Conservation (phyloP, 106 monocot species). For the Dendrobium nobile region DNA sequence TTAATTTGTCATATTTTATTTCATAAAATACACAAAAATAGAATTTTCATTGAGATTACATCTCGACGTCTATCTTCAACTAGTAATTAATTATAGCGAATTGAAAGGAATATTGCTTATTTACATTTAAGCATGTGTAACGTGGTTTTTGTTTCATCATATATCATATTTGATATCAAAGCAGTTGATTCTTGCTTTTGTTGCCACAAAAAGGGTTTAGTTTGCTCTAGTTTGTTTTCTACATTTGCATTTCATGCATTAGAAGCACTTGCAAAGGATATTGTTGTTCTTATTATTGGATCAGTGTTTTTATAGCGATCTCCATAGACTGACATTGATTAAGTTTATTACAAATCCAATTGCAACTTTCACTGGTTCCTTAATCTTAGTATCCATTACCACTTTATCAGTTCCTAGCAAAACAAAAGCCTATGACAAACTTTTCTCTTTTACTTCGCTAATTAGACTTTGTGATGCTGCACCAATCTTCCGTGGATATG, state of each 20-base stretch:
- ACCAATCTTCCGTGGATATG: too few species aligned
- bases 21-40: background rate
- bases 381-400: too few species aligned
- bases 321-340: background rate
- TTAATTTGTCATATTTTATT: background rate
- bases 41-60: background rate
- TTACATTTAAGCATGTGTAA: background rate
- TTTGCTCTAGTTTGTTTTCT: background rate
- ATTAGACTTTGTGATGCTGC: too few species aligned
- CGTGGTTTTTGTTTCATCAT: background rate
- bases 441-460: too few species aligned
- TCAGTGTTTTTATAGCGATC: background rate
- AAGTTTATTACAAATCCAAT: background rate
- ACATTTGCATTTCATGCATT: background rate
- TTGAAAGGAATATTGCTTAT: background rate
- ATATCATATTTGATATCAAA: background rate
- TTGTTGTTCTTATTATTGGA: background rate
- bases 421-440: too few species aligned
- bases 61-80: background rate
- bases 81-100: background rate
- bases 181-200: too few species aligned
- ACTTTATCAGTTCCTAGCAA: too few species aligned
- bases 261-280: background rate
- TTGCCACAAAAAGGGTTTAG: too few species aligned
- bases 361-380: too few species aligned